Evolutionary conservation across 1,139 yeast genomes (phyloP), one percentile per base, ranked within the genome.

Genomic region (Martiniozyma asiatica): DNA sequence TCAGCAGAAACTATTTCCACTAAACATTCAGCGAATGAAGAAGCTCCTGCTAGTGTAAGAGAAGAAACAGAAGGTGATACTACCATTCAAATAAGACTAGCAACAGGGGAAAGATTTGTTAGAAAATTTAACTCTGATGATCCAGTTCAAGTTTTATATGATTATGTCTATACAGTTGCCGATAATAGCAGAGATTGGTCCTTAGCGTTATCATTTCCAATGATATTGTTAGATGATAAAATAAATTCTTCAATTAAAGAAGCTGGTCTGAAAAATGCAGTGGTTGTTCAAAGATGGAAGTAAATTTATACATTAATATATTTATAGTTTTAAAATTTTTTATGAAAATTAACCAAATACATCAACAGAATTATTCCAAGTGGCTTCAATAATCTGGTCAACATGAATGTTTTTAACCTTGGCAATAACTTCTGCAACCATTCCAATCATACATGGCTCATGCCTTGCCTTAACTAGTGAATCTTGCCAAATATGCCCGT

Each of bases 391-490:
- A 14, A 89, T 64, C 4, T 58, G 55, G 29, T 68, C 63, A 8
- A 76, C 58, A 4, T 72, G 60, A 6, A 63, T 65, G 22, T 65
- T 63, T 12, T 36, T 40, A 29, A 87, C 52, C 15, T 65, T 65
- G 8, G 92, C 71, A 40, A 89, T 63, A 8, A 82, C 77, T 41
- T 76, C 70, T 1, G 94, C 96, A 1, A 87, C 89, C 29, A 73
- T 69, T 1, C 84, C 84, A 34, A 89, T 73, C 29, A 70, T 65
- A 29, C 92, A 85, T 0, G 98, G 98, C 53, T 89, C 98, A 51
- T 92, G 85, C 44, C 98, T 65, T 1, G 92, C 77, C 41, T 79
- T 78, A 26, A 89, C 69, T 61, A 82, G 58, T 4, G 81, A 78
- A 8, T 57, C 43, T 2, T 68, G 50, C 0, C 68, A 67, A 20